phyloP scores from a whole-genome alignment of 2,329 filamentous ascomycete species.

The Epichloe typhina region DNA sequence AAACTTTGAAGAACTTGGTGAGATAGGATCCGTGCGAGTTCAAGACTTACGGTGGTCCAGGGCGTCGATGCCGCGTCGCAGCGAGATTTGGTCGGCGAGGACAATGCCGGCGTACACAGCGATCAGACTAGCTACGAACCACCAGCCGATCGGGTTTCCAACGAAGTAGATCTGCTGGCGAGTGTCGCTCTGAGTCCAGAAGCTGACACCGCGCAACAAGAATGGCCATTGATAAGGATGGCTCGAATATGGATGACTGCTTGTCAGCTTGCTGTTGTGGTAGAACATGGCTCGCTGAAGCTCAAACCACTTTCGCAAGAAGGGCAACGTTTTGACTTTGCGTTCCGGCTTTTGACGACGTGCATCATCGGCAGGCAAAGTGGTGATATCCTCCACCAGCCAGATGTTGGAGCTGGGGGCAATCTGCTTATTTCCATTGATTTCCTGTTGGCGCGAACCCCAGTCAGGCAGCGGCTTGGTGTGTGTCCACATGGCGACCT shows the following conservation, averaged over 20 bases:
- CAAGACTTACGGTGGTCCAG: slow-evolving; percentile 72
- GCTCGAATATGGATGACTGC: slow-evolving; percentile 90
- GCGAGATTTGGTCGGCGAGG: slow-evolving; percentile 82
- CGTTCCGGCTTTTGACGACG: slow-evolving; percentile 65
- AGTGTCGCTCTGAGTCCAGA: slow-evolving; percentile 96
- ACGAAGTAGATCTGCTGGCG: slow-evolving; percentile 97
- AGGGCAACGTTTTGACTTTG: slow-evolving; percentile 72
- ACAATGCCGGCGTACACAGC: slow-evolving; percentile 90
- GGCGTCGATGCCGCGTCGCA: slow-evolving; percentile 85
- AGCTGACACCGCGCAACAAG: slow-evolving; percentile 89
- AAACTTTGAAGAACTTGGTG: slow-evolving; percentile 9
- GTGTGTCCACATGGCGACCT: slow-evolving; percentile 99
- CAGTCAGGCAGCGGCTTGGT: slow-evolving; percentile 90
- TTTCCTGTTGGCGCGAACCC: slow-evolving; percentile 94
- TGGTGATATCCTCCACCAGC: slow-evolving; percentile 86
- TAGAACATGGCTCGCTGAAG: slow-evolving; percentile 97
- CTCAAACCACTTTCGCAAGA: slow-evolving; percentile 91
- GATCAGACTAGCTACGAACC: slow-evolving; percentile 82
- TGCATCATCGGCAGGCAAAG: slow-evolving; percentile 54
- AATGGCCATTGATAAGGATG: slow-evolving; percentile 97
- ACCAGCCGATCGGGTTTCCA: slow-evolving; percentile 94
- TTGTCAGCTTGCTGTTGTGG: slow-evolving; percentile 96
- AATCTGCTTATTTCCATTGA: slow-evolving; percentile 98
- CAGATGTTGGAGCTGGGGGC: slow-evolving; percentile 82
- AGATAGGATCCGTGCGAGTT: too few species aligned